Conservation (phyloP, 2,329 filamentous ascomycete species). For the Hymenoscyphus albidus region DNA sequence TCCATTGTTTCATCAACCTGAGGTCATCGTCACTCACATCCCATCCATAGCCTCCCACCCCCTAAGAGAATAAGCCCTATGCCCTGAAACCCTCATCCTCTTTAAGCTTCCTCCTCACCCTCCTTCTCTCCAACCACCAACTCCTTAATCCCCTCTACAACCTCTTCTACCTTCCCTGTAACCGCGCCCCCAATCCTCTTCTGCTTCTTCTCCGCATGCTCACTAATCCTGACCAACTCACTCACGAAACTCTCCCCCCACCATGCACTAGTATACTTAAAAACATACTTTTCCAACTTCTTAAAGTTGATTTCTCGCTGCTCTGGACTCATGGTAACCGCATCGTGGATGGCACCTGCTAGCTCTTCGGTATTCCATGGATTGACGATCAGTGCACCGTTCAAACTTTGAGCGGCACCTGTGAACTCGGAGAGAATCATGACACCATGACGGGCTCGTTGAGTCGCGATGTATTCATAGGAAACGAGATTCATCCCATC, state of each 20-base stretch:
- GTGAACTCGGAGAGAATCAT: constrained; percentile 97
- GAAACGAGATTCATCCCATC: constrained; percentile 99
- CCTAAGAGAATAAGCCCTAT: neutral
- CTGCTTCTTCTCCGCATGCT: constrained; percentile 33
- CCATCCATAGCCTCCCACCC: neutral
- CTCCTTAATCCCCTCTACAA: constrained; percentile 20
- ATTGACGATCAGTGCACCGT: constrained; percentile 91
- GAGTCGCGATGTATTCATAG: constrained; percentile 96
- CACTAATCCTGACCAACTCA: constrained; percentile 54
- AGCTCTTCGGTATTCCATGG: constrained; percentile 98
- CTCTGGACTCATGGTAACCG: constrained; percentile 93
- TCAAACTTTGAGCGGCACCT: constrained; percentile 89
- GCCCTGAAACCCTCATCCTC: neutral
- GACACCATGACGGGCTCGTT: constrained; percentile 83
- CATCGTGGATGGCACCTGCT: constrained; percentile 87
- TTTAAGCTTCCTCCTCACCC: neutral
- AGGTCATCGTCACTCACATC: no score
- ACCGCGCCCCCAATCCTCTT: constrained; percentile 19
- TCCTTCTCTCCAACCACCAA: constrained; percentile 16
- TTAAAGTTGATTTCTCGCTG: constrained; percentile 82
- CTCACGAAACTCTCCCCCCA: constrained; percentile 92
- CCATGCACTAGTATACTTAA: constrained; percentile 96
- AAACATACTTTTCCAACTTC: constrained; percentile 91
- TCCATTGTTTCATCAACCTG: no score
- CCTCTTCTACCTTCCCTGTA: constrained; percentile 18